Conservation (phyloP, 352 stramenopile species). For the Globisporangium spinosum region DNA sequence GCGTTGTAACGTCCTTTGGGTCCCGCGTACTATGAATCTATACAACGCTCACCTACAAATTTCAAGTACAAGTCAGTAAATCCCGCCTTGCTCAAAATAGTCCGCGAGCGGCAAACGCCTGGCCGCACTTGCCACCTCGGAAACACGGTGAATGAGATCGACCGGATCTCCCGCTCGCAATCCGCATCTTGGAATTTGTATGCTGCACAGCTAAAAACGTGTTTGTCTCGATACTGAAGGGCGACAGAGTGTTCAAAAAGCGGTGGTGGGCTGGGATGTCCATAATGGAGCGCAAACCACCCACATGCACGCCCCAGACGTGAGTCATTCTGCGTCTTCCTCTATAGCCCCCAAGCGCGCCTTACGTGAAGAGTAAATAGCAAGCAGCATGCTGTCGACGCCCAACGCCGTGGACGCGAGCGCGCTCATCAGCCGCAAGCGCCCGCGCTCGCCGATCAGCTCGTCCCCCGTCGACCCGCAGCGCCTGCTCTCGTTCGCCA, state of each 20-base stretch:
- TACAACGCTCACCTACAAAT: not conserved
- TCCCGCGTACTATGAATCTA: conserved; percentile 25
- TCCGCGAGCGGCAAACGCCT: conserved; percentile 23
- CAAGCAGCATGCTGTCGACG: conserved; percentile 10
- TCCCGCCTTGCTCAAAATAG: not conserved
- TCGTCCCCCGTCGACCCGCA: not conserved
- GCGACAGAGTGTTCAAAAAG: not conserved
- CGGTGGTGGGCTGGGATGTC: not conserved
- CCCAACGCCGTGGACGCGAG: conserved; percentile 11
- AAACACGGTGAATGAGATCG: conserved; percentile 28
- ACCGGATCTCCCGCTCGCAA: not conserved
- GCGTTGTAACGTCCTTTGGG: not conserved
- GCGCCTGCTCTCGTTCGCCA: conserved; percentile 19
- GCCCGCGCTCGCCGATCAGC: conserved; percentile 30
- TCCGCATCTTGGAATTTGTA: conserved; percentile 31
- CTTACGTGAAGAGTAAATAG: not conserved
- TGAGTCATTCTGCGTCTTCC: conserved; percentile 33
- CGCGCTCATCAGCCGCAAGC: conserved; percentile 44
- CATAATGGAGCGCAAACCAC: not conserved
- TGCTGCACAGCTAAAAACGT: conserved; percentile 20
- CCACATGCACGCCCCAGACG: not conserved
- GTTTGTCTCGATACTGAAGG: conserved; percentile 18
- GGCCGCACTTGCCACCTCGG: not conserved
- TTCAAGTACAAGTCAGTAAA: conserved; percentile 8
- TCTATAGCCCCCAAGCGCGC: not conserved